A percentile compares a stretch with the other conserved stretches of the same genome.
Conservation (phyloP, 805 yeast genomes). For the Yarrowia sp. region DNA sequence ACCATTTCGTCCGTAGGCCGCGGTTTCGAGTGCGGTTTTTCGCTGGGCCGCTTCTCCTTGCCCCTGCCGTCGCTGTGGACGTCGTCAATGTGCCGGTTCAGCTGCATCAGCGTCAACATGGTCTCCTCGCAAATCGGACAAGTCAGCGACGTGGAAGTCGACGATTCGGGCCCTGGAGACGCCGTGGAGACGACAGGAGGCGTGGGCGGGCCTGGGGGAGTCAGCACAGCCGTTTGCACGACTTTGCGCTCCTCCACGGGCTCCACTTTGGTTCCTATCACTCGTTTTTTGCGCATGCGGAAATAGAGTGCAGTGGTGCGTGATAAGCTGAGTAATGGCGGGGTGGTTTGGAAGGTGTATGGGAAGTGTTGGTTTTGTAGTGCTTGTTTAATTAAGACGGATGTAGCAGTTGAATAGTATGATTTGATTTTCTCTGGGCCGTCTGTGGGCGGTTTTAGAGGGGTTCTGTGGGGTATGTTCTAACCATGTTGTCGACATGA, state of each 20-base stretch:
- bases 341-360: background rate
- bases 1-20: slow-evolving; percentile 38
- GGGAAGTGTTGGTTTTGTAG: too few relatives aligned
- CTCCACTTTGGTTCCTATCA: slow-evolving; percentile 24
- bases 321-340: background rate
- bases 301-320: slow-evolving; percentile 14
- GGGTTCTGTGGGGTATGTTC: too few relatives aligned
- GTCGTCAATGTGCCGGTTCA: slow-evolving; percentile 72
- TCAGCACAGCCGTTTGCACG: background rate
- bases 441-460: too few relatives aligned
- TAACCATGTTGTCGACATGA: too few relatives aligned
- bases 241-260: background rate
- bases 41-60: slow-evolving; percentile 43
- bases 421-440: too few relatives aligned
- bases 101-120: slow-evolving; percentile 51
- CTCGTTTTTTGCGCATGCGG: slow-evolving; percentile 19
- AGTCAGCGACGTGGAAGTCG: slow-evolving; percentile 19
- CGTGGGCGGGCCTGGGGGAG: background rate
- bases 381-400: too few relatives aligned
- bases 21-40: slow-evolving; percentile 32
- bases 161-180: background rate
- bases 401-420: too few relatives aligned
- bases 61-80: slow-evolving; percentile 48
- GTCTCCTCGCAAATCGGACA: slow-evolving; percentile 73
- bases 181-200: background rate